phyloP scores from a whole-genome alignment of 257 asterid species.

The Plantago major region DNA sequence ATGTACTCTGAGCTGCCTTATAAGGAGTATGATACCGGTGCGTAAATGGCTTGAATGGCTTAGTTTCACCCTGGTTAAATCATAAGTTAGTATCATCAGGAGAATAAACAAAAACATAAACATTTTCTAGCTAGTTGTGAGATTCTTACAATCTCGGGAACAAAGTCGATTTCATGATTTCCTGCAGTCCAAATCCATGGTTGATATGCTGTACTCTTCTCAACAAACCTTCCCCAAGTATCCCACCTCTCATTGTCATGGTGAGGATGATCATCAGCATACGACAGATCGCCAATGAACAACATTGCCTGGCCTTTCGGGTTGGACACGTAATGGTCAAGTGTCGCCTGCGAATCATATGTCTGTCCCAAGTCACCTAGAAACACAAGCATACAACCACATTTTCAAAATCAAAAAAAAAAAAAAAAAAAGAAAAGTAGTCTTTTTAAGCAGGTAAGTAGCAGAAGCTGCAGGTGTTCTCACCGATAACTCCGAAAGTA shows the following conservation, averaged over 20 bases:
- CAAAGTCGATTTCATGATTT: slow-evolving; percentile 47
- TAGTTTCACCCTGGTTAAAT: slow-evolving; percentile 28
- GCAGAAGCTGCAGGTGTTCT: neutral
- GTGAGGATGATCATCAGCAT: slow-evolving; percentile 38
- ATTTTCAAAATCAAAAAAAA: neutral
- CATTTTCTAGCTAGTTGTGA: no score
- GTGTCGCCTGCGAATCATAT: slow-evolving; percentile 35
- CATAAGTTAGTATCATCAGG: neutral
- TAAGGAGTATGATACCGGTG: slow-evolving; percentile 44
- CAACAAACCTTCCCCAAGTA: slow-evolving; percentile 39
- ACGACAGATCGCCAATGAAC: slow-evolving; percentile 44
- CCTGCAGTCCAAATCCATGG: slow-evolving; percentile 54
- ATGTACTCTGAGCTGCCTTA: slow-evolving; percentile 35
- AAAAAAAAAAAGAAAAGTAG: no score
- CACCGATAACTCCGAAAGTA: slow-evolving; percentile 52
- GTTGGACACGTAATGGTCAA: slow-evolving; percentile 38
- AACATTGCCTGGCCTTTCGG: slow-evolving; percentile 40
- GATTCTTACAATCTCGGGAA: slow-evolving; percentile 42
- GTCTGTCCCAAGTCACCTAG: slow-evolving; percentile 58
- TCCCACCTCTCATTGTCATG: slow-evolving; percentile 47
- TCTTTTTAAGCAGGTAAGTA: no score
- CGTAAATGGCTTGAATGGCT: slow-evolving; percentile 36
- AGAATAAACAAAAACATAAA: neutral
- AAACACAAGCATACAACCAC: neutral
- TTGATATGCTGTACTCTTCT: slow-evolving; percentile 42